Conservation (phyloP, 2,329 filamentous ascomycete genomes). For the Aureobasidium sp. region DNA sequence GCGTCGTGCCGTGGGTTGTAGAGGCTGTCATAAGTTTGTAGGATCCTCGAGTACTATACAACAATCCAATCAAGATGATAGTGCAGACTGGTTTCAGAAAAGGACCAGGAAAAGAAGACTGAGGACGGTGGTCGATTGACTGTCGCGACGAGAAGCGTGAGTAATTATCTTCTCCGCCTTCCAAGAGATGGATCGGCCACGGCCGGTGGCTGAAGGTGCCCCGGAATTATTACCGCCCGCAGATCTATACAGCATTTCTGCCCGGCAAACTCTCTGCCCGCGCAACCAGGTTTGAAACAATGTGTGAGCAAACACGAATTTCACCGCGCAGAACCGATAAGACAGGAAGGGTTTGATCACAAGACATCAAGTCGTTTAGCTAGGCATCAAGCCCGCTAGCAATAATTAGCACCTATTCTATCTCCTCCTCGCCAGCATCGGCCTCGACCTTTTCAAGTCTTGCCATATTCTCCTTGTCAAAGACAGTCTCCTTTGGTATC, state of each 20-base stretch:
- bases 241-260: not conserved
- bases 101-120: not conserved
- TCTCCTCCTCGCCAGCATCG: slow-evolving; percentile 62
- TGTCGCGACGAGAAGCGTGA: not conserved
- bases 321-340: not conserved
- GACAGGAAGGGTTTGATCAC: not conserved
- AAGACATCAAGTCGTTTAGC: not conserved
- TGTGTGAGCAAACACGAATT: not conserved
- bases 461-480: slow-evolving; percentile 63
- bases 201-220: not conserved
- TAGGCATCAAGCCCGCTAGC: not conserved
- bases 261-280: not conserved
- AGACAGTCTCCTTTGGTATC: slow-evolving; percentile 70
- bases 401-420: slow-evolving; percentile 4
- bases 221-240: not conserved
- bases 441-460: slow-evolving; percentile 65
- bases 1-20: not conserved
- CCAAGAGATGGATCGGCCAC: slow-evolving; percentile 2
- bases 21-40: not conserved
- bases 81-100: not conserved
- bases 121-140: not conserved
- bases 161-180: not conserved
- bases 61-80: not conserved
- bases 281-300: not conserved
- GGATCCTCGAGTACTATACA: not conserved